These are phyloP conservation scores for Phaeosphaeriaceae sp. DNA, from an alignment of 2,329 filamentous ascomycete genomes.

Conservation along the genomic window DNA sequence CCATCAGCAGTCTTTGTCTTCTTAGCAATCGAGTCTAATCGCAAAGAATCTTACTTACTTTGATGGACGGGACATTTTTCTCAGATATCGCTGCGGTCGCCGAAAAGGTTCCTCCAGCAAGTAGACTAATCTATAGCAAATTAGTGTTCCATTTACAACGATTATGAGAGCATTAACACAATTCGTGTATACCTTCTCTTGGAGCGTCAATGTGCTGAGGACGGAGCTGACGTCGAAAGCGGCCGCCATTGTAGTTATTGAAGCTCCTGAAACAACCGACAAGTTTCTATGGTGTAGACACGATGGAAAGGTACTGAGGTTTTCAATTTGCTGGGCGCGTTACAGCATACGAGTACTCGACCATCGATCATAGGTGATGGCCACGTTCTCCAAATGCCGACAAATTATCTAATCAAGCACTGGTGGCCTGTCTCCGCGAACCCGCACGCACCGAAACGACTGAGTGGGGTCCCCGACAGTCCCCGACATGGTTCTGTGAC, in stretches of 20 bases:
- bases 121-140: not conserved
- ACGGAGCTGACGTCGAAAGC: not conserved
- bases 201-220: not conserved
- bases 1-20: not conserved
- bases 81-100: not conserved
- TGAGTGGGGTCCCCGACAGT: not conserved
- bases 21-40: not conserved
- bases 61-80: not conserved
- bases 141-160: not conserved
- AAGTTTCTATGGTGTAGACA: not conserved
- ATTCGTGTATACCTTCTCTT: not conserved
- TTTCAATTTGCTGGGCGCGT: not conserved
- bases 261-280: not conserved
- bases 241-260: not conserved
- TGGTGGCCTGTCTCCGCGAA: not conserved
- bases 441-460: not conserved
- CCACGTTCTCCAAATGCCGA: not conserved
- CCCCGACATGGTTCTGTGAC: not conserved
- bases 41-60: not conserved
- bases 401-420: not conserved
- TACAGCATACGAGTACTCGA: no score
- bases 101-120: slow-evolving; percentile 1
- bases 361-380: no score
- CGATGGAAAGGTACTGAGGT: not conserved
- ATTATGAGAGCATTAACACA: not conserved